A percentile compares a stretch with the other conserved stretches of the same genome.
These are phyloP conservation scores for Claviceps sp. DNA, from an alignment of 2,329 filamentous ascomycete genomes.

Conservation along the genomic window DNA sequence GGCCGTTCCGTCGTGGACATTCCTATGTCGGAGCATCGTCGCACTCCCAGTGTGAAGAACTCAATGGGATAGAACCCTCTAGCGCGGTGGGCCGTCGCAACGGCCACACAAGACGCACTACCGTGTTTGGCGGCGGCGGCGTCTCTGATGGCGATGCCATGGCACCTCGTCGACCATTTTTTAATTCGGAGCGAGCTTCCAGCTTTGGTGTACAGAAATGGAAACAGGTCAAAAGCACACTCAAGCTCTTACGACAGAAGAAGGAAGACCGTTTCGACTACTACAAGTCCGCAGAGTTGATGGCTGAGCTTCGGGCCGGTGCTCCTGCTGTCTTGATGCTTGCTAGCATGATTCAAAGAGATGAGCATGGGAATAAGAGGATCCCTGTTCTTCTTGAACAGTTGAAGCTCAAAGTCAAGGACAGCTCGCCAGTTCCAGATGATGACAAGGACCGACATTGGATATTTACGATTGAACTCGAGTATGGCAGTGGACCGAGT, in stretches of 20 bases:
- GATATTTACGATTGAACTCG: constrained; percentile 80
- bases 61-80: constrained; percentile 38
- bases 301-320: constrained; percentile 86
- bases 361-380: constrained; percentile 88
- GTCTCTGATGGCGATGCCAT: constrained; percentile 49
- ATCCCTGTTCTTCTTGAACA: constrained; percentile 94
- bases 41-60: constrained; percentile 31
- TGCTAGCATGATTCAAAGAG: constrained; percentile 93
- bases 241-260: constrained; percentile 66
- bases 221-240: constrained; percentile 81
- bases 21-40: constrained; percentile 41
- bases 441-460: constrained; percentile 57
- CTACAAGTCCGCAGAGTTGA: constrained; percentile 87
- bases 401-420: constrained; percentile 73
- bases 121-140: constrained; percentile 51
- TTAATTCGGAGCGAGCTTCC: constrained; percentile 53
- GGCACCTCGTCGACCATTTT: constrained; percentile 41
- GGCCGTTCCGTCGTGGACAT: constrained; percentile 40
- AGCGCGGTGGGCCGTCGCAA: constrained; percentile 35
- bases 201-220: constrained; percentile 73
- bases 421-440: constrained; percentile 58
- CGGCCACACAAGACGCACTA: constrained; percentile 52
- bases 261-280: constrained; percentile 86
- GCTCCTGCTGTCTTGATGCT: constrained; percentile 88
- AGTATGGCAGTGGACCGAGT: constrained; percentile 90